Evolutionary conservation across 106 monocot species (phyloP).

Genomic region (Dendrobium chrysotoxum): DNA sequence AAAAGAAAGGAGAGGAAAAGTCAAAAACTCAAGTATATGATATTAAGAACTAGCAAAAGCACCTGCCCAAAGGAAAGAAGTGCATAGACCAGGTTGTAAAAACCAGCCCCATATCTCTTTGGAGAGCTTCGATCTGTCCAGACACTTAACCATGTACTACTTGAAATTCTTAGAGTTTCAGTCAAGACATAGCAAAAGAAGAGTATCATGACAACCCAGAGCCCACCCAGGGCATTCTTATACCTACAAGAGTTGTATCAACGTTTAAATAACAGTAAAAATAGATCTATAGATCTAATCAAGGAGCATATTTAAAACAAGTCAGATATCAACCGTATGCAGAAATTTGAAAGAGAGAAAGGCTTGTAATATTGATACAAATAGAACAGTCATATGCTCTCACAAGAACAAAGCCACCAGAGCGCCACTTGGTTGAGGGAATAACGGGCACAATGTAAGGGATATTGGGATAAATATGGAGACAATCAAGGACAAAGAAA

Average conservation of each 20-base stretch:
- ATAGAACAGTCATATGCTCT: not conserved
- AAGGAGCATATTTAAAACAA: not conserved
- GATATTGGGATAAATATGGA: not conserved
- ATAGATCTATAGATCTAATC: not conserved
- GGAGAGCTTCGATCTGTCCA: conserved; percentile 82
- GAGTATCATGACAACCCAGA: conserved; percentile 81
- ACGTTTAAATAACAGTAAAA: not conserved
- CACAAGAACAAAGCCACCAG: not conserved
- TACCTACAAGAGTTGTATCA: conserved; percentile 49
- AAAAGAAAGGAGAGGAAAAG: not conserved
- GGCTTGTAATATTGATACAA: not conserved
- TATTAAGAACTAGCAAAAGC: conserved; percentile 8
- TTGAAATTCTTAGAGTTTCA: conserved; percentile 81
- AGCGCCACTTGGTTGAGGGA: not conserved
- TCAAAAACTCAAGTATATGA: not conserved
- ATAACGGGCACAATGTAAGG: not conserved
- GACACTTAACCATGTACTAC: conserved; percentile 91
- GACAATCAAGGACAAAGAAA: not conserved
- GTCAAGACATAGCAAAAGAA: conserved; percentile 67
- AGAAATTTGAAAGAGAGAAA: not conserved
- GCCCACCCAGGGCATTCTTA: conserved; percentile 84
- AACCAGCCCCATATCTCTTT: conserved; percentile 66
- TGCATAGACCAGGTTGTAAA: conserved; percentile 84
- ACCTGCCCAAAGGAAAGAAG: conserved; percentile 85
- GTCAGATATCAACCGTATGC: not conserved